Percentiles rank a stretch among this genome's conserved stretches.
Conservation (phyloP, 768 basidiomycete species). For the Suillus alpinus region DNA sequence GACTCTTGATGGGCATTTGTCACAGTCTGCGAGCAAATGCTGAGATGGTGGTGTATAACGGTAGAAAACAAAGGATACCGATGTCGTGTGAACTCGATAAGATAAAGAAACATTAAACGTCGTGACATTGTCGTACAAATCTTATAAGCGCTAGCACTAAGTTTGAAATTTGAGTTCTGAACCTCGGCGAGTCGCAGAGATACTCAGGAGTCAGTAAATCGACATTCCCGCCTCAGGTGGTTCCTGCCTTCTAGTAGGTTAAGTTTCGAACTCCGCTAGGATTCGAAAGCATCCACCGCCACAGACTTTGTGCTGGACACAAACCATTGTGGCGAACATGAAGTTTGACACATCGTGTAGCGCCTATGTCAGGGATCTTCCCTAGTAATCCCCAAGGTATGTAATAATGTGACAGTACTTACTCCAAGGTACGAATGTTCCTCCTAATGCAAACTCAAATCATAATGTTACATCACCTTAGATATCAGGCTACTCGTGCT, state of each 20-base stretch:
- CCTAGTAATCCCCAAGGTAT: not conserved
- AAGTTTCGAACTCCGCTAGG: not conserved
- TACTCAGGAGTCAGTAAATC: not conserved
- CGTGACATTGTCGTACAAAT: not conserved
- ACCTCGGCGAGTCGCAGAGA: not conserved
- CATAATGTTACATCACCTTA: not conserved
- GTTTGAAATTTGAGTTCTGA: not conserved
- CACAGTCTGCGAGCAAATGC: slow-evolving; percentile 64
- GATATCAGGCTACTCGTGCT: not conserved
- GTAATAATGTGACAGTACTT: not conserved
- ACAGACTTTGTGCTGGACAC: not conserved
- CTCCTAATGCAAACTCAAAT: not conserved
- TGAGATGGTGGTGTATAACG: not conserved
- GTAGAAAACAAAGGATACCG: not conserved
- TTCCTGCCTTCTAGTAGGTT: too few relatives aligned
- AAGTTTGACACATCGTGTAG: not conserved
- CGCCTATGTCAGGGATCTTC: not conserved
- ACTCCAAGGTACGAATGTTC: not conserved
- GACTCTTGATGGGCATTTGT: slow-evolving; percentile 97
- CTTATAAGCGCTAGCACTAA: not conserved
- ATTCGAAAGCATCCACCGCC: not conserved
- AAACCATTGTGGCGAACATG: not conserved
- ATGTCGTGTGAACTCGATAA: slow-evolving; percentile 70
- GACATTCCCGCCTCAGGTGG: too few relatives aligned
- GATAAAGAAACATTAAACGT: not conserved